A percentile compares a stretch with the other conserved stretches of the same genome.
These are phyloP conservation scores for Penicillium alfredii DNA, from an alignment of 495 filamentous ascomycete genomes.

Conservation along the genomic window DNA sequence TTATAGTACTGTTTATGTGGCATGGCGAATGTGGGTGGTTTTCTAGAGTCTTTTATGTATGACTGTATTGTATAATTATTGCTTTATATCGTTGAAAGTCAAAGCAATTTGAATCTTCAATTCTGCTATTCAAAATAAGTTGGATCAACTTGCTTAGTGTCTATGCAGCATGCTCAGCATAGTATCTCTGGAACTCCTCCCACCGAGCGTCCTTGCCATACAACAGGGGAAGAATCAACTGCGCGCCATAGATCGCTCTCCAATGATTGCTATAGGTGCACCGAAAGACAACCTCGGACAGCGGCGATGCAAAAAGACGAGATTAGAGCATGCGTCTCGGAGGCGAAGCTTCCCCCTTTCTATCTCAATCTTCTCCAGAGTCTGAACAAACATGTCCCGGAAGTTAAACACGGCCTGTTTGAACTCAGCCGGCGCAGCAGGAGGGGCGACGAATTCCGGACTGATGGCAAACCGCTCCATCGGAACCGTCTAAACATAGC, in stretches of 20 bases:
- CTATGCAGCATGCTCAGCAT: background rate
- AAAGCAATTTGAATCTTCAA: too few relatives aligned
- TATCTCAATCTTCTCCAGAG: slow-evolving; percentile 1
- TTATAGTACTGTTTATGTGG: too few relatives aligned
- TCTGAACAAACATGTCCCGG: slow-evolving; percentile 5
- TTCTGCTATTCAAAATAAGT: too few relatives aligned
- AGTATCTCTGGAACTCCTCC: slow-evolving; percentile 4
- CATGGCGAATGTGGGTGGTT: too few relatives aligned
- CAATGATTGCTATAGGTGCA: slow-evolving; percentile 6
- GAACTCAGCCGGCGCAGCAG: slow-evolving; percentile 1
- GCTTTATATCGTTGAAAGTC: too few relatives aligned
- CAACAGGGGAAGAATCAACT: slow-evolving; percentile 1
- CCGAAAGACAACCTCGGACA: slow-evolving; percentile 2
- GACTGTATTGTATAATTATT: too few relatives aligned
- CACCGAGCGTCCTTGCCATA: slow-evolving; percentile 2
- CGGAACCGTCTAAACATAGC: slow-evolving; percentile 9
- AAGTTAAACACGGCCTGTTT: slow-evolving; percentile 3
- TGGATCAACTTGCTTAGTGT: too few relatives aligned
- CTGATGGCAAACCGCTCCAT: slow-evolving; percentile 6
- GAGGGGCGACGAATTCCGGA: slow-evolving; percentile 6
- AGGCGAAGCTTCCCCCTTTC: background rate
- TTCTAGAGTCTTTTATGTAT: too few relatives aligned
- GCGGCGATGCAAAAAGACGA: slow-evolving; percentile 4
- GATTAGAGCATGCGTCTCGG: background rate
- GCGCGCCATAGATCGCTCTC: slow-evolving; percentile 5